Conservation (phyloP, 1,139 yeast species). For the Protomyces inouyei region DNA sequence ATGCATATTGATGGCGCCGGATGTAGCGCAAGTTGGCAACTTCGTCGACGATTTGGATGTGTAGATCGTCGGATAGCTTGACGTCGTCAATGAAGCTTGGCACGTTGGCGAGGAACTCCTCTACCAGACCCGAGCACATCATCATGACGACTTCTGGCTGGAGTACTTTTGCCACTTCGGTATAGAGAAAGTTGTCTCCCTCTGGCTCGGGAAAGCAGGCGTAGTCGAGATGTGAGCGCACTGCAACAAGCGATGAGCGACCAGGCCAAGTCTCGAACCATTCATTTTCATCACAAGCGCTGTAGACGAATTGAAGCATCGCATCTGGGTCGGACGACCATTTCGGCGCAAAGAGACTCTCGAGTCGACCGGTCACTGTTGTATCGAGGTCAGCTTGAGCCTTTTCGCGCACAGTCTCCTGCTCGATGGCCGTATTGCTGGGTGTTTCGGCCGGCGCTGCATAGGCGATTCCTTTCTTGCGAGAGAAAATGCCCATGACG, state of each 20-base stretch:
- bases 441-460: neutral
- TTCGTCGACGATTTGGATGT: constrained; percentile 30
- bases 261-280: constrained; percentile 31
- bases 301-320: constrained; percentile 30
- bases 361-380: constrained; percentile 10
- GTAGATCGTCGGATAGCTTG: constrained; percentile 30
- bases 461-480: neutral
- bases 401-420: constrained; percentile 1
- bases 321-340: constrained; percentile 18
- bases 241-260: constrained; percentile 25
- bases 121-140: constrained; percentile 28
- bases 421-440: neutral
- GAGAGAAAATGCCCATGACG: constrained; percentile 11
- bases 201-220: constrained; percentile 6
- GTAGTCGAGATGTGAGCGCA: constrained; percentile 26
- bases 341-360: constrained; percentile 16
- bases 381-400: constrained; percentile 7
- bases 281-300: constrained; percentile 28
- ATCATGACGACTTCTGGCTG: constrained; percentile 30
- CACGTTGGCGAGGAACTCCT: constrained; percentile 28
- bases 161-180: constrained; percentile 27
- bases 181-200: constrained; percentile 24
- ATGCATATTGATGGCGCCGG: constrained; percentile 31
- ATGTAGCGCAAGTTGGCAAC: constrained; percentile 29
- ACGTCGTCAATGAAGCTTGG: constrained; percentile 28